Base-by-base conservation (phyloP, 495 filamentous ascomycete genomes). In the Parachaetomium inaequale region DNA sequence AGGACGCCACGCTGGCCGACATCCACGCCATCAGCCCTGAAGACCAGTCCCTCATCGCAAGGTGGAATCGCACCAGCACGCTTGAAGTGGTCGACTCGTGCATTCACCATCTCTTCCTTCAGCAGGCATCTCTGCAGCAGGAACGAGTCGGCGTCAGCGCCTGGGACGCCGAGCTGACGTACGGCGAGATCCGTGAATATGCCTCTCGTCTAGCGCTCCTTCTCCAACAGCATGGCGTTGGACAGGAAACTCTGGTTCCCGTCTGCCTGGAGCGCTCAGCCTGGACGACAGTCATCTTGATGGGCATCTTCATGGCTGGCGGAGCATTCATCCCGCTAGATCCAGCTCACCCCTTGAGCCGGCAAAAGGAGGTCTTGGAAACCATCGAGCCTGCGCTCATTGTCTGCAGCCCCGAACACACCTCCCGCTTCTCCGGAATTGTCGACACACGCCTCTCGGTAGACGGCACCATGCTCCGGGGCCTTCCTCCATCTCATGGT, bases 81-180 rank as follows among this genome's bases (percentile, higher is more conserved):
- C 26, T 40, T 31, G 54, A 28, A n/a, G 53, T 36, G 7, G 59
- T 75, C 38, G 63, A 71, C 40, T 63, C 59, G 2, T 73, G 70
- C 17, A 75, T 76, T 55, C 75, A 78, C 42, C 64, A 75, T 19
- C 50, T 76, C 42, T 68, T 78, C 42, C 69, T 71, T 10, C 62
- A 77, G 23, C 75, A 77, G 51, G 70, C 73, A 4, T 73, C 85
- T 3, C 63, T 82, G 10, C 76, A 82, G 4, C 60, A 60, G 0
- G 10, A 66, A 2, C 50, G 49, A 11, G 12, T 47, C 0, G 68
- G 38, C 8, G 66, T 85, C n/a, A 79, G 71, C 47, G 75, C 46
- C 14, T 87, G 85, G 85, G 85, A 88, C 73, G 84, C 81, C 21
- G 75, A 64, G 43, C 69, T 88, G 57, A 83, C 82, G 1, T 88